A percentile compares a stretch with the other conserved stretches of the same genome.
These are phyloP conservation scores for Acephala macrosclerotiorum DNA, from an alignment of 2,329 filamentous ascomycete species.

Conservation along the genomic window DNA sequence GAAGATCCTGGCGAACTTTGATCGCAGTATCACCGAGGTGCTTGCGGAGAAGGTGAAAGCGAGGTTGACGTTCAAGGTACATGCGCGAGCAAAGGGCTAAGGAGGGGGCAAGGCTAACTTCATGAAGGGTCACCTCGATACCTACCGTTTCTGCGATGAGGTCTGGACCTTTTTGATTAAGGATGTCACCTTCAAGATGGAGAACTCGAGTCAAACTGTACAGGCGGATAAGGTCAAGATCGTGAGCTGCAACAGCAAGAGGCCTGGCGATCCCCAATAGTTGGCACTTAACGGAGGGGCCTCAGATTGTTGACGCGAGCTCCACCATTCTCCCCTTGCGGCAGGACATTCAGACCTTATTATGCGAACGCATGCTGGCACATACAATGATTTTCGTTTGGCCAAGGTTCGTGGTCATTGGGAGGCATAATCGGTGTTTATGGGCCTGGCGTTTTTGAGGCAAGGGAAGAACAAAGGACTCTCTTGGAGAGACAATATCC, in stretches of 20 bases:
- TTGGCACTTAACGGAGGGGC: not conserved
- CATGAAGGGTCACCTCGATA: constrained; percentile 88
- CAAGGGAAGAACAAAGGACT: not conserved
- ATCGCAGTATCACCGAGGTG: constrained; percentile 90
- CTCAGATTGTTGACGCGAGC: not conserved
- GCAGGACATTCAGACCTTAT: not conserved
- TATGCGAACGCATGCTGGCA: not conserved
- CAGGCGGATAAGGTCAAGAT: constrained; percentile 96
- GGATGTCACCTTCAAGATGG: constrained; percentile 98
- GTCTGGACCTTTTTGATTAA: constrained; percentile 99
- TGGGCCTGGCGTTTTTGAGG: not conserved
- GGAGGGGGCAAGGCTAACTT: constrained; percentile 31
- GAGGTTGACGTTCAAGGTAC: constrained; percentile 92
- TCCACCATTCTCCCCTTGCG: not conserved
- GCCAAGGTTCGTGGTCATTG: not conserved
- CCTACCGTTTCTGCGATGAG: constrained; percentile 99
- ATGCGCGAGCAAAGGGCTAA: not conserved
- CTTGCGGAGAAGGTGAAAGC: constrained; percentile 92
- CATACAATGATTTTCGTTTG: constrained; percentile 3
- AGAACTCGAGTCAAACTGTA: constrained; percentile 74
- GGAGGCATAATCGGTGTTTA: constrained; percentile 1
- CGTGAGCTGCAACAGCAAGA: constrained; percentile 95
- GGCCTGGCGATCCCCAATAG: constrained; percentile 62
- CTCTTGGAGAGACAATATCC: not conserved
- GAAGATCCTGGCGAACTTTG: constrained; percentile 97